Conservation (phyloP, 805 yeast species). For the Pichia nakasei region DNA sequence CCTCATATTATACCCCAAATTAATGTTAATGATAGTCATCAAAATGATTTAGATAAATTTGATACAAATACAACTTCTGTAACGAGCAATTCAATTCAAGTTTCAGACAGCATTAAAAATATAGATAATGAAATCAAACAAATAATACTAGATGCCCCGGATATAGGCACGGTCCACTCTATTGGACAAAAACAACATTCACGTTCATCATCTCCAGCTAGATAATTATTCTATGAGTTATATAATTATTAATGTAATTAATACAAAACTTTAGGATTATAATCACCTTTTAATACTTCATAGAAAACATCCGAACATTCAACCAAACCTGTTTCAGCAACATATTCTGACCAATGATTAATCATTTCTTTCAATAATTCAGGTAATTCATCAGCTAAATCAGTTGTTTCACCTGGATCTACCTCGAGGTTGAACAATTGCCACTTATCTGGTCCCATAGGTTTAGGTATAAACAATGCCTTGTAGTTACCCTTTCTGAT, state of each 20-base stretch:
- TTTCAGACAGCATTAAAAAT: slow-evolving; percentile 2
- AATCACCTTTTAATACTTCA: slow-evolving; percentile 5
- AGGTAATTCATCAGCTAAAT: slow-evolving; percentile 31
- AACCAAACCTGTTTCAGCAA: slow-evolving; percentile 42
- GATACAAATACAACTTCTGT: background rate
- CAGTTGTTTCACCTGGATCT: slow-evolving; percentile 41
- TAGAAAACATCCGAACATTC: slow-evolving; percentile 18
- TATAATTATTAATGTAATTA: too few species aligned
- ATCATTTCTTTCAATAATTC: slow-evolving; percentile 34
- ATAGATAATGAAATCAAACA: slow-evolving; percentile 8
- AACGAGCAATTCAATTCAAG: background rate
- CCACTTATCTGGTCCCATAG: slow-evolving; percentile 43
- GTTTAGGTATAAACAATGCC: slow-evolving; percentile 40
- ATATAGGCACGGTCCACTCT: slow-evolving; percentile 2
- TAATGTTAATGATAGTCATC: background rate
- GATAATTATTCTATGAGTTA: too few species aligned
- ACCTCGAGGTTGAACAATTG: slow-evolving; percentile 33
- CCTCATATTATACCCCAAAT: background rate
- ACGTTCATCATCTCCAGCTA: background rate
- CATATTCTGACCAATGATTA: slow-evolving; percentile 42
- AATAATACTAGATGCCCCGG: background rate
- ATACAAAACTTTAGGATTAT: slow-evolving; percentile 3
- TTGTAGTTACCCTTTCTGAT: slow-evolving; percentile 42
- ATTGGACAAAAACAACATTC: slow-evolving; percentile 6
- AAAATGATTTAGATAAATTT: background rate